Evolutionary conservation across 2,329 filamentous ascomycete species (phyloP), one percentile per base, ranked within the genome.

Genomic region (Colletotrichum nymphaeae): DNA sequence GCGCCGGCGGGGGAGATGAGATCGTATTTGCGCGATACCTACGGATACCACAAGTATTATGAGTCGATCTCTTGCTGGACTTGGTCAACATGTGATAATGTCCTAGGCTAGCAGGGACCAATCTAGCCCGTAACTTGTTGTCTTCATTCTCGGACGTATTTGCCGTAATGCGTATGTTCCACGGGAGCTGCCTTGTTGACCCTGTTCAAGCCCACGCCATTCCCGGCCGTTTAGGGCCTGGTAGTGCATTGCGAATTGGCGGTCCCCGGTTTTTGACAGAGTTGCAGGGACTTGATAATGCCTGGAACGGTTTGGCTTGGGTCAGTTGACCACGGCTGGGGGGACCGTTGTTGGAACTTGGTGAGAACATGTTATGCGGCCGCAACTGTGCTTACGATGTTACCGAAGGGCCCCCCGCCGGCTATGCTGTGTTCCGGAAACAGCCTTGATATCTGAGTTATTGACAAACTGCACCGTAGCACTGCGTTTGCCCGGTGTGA

Each of bases 1-100:
- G 30, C 28, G 62, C 30, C 67, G 35, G 60, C 22, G 67, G 60
- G 32, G 32, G 52, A 67, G 55, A 69, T 65, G 67, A 62, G 35
- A 32, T 37, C 35, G 24, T 49, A 65, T 73, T 60, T n/a, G 55
- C 70, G 60, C 46, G 14, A 28, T 55, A 37, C 42, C 42, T 49
- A 49, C 19, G 19, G 19, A n/a, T 49, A 42, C 19, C 42, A 9
- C 42, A n/a, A 49, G 42, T 49, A 22, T 49, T 22, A 49, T 49
- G 49, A 65, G 60, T 60, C 60, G 60, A 69, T 63, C 52, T 58
- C 5, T 35, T 32, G 35, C 57, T n/a, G 11, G 14, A 16, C 52
- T 11, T 30, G 14, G 22, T 26, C 69, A 69, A 19, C 52, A 72
- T 63, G 53, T 63, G 69, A 72, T 26, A 32, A 19, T 37, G 37